Evolutionary conservation across 768 basidiomycete genomes (phyloP).

Genomic region (Hemileccinum rubropunctum): DNA sequence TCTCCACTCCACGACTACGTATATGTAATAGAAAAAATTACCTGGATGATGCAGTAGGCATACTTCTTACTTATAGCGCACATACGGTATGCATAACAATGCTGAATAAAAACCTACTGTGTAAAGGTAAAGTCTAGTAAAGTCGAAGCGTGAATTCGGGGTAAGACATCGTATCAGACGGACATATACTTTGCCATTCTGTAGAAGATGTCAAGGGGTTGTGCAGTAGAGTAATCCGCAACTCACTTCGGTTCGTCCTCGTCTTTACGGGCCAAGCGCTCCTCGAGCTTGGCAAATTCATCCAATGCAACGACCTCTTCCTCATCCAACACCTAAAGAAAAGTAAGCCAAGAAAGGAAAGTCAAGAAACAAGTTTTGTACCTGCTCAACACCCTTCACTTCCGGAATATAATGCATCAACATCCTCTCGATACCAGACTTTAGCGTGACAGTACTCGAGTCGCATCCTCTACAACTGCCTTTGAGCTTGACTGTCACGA

Average conservation of each 20-base stretch:
- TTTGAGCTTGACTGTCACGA: slow-evolving; percentile 89
- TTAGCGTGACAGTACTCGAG: slow-evolving; percentile 92
- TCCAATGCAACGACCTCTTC: slow-evolving; percentile 85
- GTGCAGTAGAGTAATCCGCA: not conserved
- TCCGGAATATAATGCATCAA: slow-evolving; percentile 98
- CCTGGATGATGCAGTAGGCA: no score
- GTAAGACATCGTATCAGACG: slow-evolving; percentile 35
- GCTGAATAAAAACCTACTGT: no score
- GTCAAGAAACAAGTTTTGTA: slow-evolving; percentile 22
- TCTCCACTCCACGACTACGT: no score
- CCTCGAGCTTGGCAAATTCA: slow-evolving; percentile 88
- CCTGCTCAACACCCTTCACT: slow-evolving; percentile 90
- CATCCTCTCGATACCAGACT: slow-evolving; percentile 98
- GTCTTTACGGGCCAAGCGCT: slow-evolving; percentile 50
- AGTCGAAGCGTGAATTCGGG: no score
- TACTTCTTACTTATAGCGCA: not conserved
- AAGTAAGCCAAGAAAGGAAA: slow-evolving; percentile 6
- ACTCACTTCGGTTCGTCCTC: slow-evolving; percentile 49
- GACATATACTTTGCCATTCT: slow-evolving; percentile 88
- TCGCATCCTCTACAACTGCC: slow-evolving; percentile 96
- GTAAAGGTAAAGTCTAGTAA: not conserved
- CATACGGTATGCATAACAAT: not conserved
- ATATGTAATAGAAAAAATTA: no score
- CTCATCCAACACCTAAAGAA: slow-evolving; percentile 75
- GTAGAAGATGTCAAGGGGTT: slow-evolving; percentile 10